Evolutionary conservation across 257 asterid genomes (phyloP).

Genomic region (Leptodermis oblonga): DNA sequence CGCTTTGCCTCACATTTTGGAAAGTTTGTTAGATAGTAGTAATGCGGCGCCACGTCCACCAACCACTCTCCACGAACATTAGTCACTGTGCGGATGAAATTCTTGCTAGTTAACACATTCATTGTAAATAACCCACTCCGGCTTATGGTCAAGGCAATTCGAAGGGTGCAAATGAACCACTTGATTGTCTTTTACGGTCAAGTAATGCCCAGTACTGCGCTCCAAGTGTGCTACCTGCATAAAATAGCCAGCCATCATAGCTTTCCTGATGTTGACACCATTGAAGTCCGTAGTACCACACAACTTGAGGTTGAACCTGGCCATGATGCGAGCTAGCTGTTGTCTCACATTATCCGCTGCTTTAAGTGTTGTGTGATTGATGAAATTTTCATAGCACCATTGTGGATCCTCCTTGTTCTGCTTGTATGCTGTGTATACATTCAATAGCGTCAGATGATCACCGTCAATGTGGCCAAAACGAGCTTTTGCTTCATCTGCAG

Average conservation of each 20-base stretch:
- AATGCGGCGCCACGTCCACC: constrained; percentile 89
- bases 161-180: constrained; percentile 95
- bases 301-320: constrained; percentile 79
- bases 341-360: constrained; percentile 94
- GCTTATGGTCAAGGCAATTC: constrained; percentile 90
- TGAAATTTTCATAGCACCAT: constrained; percentile 90
- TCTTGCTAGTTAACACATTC: constrained; percentile 92
- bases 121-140: constrained; percentile 95
- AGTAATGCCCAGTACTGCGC: constrained; percentile 81
- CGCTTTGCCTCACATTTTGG: constrained; percentile 93
- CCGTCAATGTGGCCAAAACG: constrained; percentile 95
- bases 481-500: constrained; percentile 99
- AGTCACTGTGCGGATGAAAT: constrained; percentile 88
- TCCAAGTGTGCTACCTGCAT: constrained; percentile 99
- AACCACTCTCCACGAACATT: constrained; percentile 97
- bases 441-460: constrained; percentile 89
- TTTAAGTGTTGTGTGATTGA: constrained; percentile 76
- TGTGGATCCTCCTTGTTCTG: constrained; percentile 87
- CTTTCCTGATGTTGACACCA: constrained; percentile 89
- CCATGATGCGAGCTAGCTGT: constrained; percentile 92
- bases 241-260: constrained; percentile 99
- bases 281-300: constrained; percentile 98
- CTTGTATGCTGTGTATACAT: constrained; percentile 92
- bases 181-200: constrained; percentile 95
- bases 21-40: constrained; percentile 74